Base-by-base conservation (phyloP, 768 basidiomycete species). In the Pisolithus microcarpus region DNA sequence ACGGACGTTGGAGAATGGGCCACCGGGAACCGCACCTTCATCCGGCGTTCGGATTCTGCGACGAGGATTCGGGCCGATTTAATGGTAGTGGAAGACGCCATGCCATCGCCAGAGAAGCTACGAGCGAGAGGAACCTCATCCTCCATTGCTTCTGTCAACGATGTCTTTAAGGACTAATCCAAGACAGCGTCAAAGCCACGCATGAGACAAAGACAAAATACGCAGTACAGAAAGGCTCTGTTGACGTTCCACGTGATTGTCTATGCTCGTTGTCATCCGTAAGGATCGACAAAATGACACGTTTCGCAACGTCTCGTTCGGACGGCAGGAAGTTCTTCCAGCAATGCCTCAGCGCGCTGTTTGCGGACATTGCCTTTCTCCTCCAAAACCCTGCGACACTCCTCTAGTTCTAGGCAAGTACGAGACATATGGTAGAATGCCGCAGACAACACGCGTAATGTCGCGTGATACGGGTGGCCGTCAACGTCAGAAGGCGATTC, bases 231-330 rank as follows among this genome's bases (percentile, higher is more conserved):
- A 63, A 37, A 75, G 69, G 60, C 85, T 87, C 53, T 77, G 78
- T 55, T 78, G 77, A 51, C 78, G 72, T 47, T 74, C 69, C 8
- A 88, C 76, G 18, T 68, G 63, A 52, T 79, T n/a, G 79, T 15
- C 65, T 64, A 9, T 55, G 60, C 55, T 75, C 74, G 19, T 75
- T 69, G 34, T 74, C 72, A 37, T 75, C 71, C 0, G 70, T 65
- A 52, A 87, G 89, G 36, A 89, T 67, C 0, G 81, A 77, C 54
- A 84, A 79, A 19, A 89, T 69, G 28, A 91, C 77, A 46, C 81
- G 78, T 51, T 72, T 74, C 3, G 85, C 86, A 18, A 87, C 69
- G 1, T 87, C 85, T 56, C 76, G 75, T 49, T 90, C 87, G 1
- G 81, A 77, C 6, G 66, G 72, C 44, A 69, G n/a, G 70, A 15